These are phyloP conservation scores for Bacterosira constricta DNA, from an alignment of 108 stramenopile genomes.

Conservation along the genomic window DNA sequence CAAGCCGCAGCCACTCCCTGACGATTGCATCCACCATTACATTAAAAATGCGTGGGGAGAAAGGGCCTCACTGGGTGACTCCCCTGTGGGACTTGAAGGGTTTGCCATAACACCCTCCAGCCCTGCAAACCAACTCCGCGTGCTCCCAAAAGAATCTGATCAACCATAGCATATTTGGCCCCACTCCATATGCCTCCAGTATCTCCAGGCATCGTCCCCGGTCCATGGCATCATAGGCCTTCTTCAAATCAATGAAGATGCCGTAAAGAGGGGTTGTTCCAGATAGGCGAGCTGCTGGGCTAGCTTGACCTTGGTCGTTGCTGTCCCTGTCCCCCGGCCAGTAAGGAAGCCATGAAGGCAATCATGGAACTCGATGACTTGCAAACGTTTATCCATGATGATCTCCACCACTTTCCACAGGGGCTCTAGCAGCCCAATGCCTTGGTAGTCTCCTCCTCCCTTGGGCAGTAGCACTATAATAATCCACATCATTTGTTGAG, in stretches of 20 bases:
- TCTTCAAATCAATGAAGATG: conserved; percentile 13
- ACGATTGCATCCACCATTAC: conserved; percentile 13
- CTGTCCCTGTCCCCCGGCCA: conserved; percentile 24
- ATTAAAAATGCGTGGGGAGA: conserved; percentile 28
- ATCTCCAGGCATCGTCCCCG: background rate
- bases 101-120: background rate
- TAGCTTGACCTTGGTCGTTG: too few species aligned
- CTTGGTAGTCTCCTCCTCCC: background rate
- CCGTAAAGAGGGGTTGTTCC: background rate
- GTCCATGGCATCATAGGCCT: conserved; percentile 13
- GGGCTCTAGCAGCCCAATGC: conserved; percentile 21
- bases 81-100: conserved; percentile 6
- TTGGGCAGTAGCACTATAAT: conserved; percentile 22
- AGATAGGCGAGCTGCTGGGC: background rate
- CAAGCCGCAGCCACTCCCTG: too few species aligned
- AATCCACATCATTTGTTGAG: conserved; percentile 2
- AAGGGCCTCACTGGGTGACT: conserved; percentile 19
- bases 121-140: background rate
- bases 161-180: too few species aligned
- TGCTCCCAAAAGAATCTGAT: conserved; percentile 12
- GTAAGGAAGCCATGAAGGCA: conserved; percentile 11
- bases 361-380: conserved; percentile 2
- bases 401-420: conserved; percentile 17
- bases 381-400: conserved; percentile 14
- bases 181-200: background rate